Evolutionary conservation across 164 flowering plant species (phyloP).

Genomic region (Dillenia turbinata): DNA sequence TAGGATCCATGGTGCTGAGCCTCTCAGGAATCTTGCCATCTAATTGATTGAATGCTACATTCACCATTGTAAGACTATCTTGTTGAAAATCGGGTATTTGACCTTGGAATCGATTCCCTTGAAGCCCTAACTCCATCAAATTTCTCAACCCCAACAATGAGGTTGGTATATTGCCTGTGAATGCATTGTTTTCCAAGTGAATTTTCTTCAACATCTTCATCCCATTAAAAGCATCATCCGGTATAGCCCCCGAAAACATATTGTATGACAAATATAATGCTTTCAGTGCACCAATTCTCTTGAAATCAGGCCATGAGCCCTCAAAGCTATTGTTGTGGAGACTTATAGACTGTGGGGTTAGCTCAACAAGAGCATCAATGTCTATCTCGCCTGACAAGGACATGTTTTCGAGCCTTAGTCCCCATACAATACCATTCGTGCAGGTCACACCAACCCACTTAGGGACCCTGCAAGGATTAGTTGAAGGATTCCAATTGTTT

Average conservation of each 20-base stretch:
- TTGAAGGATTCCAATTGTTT: constrained; percentile 28
- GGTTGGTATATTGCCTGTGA: constrained; percentile 36
- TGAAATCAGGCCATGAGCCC: constrained; percentile 30
- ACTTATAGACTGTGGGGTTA: constrained; percentile 40
- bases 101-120: constrained; percentile 43
- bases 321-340: constrained; percentile 36
- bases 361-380: constrained; percentile 22
- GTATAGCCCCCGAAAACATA: constrained; percentile 31
- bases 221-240: constrained; percentile 25
- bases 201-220: constrained; percentile 39
- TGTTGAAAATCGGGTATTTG: constrained; percentile 31
- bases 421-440: constrained; percentile 26
- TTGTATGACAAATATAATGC: constrained; percentile 38
- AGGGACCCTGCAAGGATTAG: constrained; percentile 30
- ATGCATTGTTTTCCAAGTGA: constrained; percentile 29
- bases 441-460: constrained; percentile 67
- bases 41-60: constrained; percentile 36
- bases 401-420: constrained; percentile 56
- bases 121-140: constrained; percentile 37
- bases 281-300: constrained; percentile 20
- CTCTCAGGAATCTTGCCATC: constrained; percentile 34
- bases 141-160: constrained; percentile 28
- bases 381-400: constrained; percentile 42
- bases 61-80: constrained; percentile 9
- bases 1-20: no score